Conservation (phyloP, 805 yeast genomes). For the Lachancea quebecensis region DNA sequence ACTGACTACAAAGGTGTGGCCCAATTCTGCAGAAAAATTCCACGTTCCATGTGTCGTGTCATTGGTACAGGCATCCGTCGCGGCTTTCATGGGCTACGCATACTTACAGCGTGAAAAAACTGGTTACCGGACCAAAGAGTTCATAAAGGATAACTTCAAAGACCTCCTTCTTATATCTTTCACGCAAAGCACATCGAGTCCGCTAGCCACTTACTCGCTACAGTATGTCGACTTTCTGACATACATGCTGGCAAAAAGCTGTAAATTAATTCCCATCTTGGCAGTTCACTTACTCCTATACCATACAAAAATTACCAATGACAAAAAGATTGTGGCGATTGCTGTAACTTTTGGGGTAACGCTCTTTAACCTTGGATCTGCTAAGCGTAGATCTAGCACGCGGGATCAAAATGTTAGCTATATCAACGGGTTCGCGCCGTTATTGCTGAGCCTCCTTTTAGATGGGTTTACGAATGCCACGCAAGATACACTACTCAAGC, state of each 20-base stretch:
- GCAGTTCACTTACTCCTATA: constrained; percentile 68
- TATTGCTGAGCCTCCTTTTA: constrained; percentile 58
- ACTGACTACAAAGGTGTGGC: constrained; percentile 70
- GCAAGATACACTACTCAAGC: constrained; percentile 74
- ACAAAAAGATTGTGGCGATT: constrained; percentile 72
- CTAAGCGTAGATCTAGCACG: constrained; percentile 7
- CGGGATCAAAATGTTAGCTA: constrained; percentile 34
- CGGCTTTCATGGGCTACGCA: constrained; percentile 56
- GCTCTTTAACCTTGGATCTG: constrained; percentile 54
- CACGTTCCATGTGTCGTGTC: constrained; percentile 76
- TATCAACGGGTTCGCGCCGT: constrained; percentile 51
- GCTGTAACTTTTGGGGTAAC: constrained; percentile 80
- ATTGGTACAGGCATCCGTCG: constrained; percentile 65
- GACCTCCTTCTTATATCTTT: constrained; percentile 50
- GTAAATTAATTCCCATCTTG: constrained; percentile 94
- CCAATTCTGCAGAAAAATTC: constrained; percentile 47
- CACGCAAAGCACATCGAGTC: constrained; percentile 76
- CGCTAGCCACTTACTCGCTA: constrained; percentile 72
- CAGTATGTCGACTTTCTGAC: constrained; percentile 82
- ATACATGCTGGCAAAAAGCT: constrained; percentile 80
- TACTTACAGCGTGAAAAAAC: constrained; percentile 41
- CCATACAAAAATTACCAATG: constrained; percentile 59
- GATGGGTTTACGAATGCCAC: constrained; percentile 94
- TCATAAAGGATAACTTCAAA: constrained; percentile 31
- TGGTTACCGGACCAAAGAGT: constrained; percentile 27